These are phyloP conservation scores for Solanum megistacrolobum DNA, from an alignment of 257 asterid genomes.

Conservation along the genomic window DNA sequence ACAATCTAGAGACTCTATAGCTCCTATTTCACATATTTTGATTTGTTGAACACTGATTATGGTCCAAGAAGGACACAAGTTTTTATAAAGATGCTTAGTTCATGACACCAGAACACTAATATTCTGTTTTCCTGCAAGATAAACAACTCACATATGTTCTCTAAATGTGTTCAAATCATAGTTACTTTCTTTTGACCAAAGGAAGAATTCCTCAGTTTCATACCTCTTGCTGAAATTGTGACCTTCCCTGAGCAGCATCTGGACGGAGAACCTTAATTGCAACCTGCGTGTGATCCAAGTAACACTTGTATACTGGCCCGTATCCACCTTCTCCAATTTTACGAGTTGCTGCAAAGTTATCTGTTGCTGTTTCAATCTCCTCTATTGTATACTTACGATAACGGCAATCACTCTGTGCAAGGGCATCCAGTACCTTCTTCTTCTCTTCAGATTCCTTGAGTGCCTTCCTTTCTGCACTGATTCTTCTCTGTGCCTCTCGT, in stretches of 20 bases:
- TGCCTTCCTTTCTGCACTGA: slow-evolving; percentile 66
- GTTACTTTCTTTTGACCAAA: background rate
- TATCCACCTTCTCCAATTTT: slow-evolving; percentile 96
- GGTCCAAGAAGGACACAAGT: background rate
- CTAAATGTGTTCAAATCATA: background rate
- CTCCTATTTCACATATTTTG: background rate
- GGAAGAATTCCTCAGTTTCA: background rate
- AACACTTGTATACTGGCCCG: slow-evolving; percentile 76
- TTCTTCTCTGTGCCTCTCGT: slow-evolving; percentile 74
- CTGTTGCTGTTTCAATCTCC: slow-evolving; percentile 83
- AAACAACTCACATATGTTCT: background rate
- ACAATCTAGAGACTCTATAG: background rate
- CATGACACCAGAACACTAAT: background rate
- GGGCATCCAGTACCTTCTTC: slow-evolving; percentile 43
- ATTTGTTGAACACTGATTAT: background rate
- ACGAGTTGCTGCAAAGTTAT: slow-evolving; percentile 41
- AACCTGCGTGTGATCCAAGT: slow-evolving; percentile 74
- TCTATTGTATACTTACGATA: slow-evolving; percentile 69
- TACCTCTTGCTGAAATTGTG: slow-evolving; percentile 97
- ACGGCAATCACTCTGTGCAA: slow-evolving; percentile 52
- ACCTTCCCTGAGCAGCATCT: slow-evolving; percentile 90
- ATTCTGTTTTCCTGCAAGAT: background rate
- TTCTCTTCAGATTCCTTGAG: slow-evolving; percentile 63
- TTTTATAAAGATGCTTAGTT: background rate
- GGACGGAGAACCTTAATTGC: slow-evolving; percentile 93